phyloP scores from a whole-genome alignment of 2,329 filamentous ascomycete species.

The Microdochium nivale region DNA sequence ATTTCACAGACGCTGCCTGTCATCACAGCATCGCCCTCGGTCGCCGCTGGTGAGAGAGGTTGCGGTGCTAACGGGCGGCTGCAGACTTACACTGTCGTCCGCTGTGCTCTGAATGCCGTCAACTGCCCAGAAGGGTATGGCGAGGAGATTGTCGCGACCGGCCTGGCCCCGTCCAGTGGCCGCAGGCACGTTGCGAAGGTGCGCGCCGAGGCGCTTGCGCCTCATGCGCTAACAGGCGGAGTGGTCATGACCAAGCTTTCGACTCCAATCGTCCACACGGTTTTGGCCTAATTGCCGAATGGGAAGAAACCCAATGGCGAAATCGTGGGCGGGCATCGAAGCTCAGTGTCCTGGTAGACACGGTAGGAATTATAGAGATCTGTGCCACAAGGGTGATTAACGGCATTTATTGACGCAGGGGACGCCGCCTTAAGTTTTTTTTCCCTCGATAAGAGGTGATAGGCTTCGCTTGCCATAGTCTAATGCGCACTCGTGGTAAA shows the following conservation, averaged over 20 bases:
- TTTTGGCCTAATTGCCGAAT: background rate
- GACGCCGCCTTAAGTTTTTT: too few relatives aligned
- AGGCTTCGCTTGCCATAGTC: too few relatives aligned
- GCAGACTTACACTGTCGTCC: slow-evolving; percentile 10
- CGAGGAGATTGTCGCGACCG: background rate
- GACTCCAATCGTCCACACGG: background rate
- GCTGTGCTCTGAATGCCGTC: slow-evolving; percentile 16
- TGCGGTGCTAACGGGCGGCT: background rate
- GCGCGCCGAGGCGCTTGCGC: background rate
- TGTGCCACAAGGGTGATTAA: too few relatives aligned
- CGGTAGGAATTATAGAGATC: too few relatives aligned
- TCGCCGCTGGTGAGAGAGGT: background rate
- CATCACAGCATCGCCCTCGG: background rate
- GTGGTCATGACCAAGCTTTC: background rate
- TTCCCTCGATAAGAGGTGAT: too few relatives aligned
- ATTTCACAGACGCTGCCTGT: background rate
- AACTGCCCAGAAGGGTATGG: slow-evolving; percentile 15
- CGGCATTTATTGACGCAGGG: too few relatives aligned
- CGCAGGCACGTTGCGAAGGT: background rate
- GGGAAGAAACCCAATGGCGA: background rate
- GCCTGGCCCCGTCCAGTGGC: background rate
- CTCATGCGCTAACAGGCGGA: background rate
- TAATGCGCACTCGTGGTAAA: too few relatives aligned
- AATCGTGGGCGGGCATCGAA: background rate
- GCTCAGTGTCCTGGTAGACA: too few relatives aligned